Base-by-base conservation (phyloP, 1,284 basidiomycete genomes). In the Tylopilus sp. region DNA sequence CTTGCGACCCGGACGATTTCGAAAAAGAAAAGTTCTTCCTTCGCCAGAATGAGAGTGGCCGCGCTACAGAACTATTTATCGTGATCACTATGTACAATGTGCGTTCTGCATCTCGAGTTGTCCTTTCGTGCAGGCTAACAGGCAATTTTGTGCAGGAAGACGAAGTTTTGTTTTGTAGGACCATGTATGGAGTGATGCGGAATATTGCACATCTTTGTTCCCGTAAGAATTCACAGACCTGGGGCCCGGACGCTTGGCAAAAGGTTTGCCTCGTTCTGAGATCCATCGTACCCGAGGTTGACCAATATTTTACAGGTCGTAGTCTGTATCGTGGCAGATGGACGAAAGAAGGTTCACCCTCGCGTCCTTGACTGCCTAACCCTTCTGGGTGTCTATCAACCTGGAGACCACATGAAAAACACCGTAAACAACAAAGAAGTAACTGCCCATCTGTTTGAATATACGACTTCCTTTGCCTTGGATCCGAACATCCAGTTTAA, bases 241-340 rank as follows among this genome's bases (percentile, higher is more conserved):
- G 96, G 97, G 96, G 96, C 4, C 81, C 84, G 7, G 92, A 97
- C 48, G 88, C 92, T 0, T 99, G 96, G 96, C 92, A 98, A 66
- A 98, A 97, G 81, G 91, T 87, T 34, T 34, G 21, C 8, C 8
- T n/a, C 21, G 40, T 33, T 29, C 29, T 30, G 15, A 44, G 11
- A 40, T 19, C 2, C 10, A 11, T 37, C 3, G 7, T 9, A 23
- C 12, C 18, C 21, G 12, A 6, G 11, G 10, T 35, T 58, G 16
- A 55, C 18, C n/a, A 30, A 1, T 29, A 8, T 23, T 11, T 11
- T 37, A 4, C 33, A 94, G 89, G 87, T 97, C 16, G 93, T 97
- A 3, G 90, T 97, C 3, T 95, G 91, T 64, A 97, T 99, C 56
- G 88, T 99, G 30, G 89, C 94, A 0, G 96, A 99, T 63, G 97